Evolutionary conservation across 1,284 basidiomycete genomes (phyloP).

Genomic region (Leccinum pachyderme): DNA sequence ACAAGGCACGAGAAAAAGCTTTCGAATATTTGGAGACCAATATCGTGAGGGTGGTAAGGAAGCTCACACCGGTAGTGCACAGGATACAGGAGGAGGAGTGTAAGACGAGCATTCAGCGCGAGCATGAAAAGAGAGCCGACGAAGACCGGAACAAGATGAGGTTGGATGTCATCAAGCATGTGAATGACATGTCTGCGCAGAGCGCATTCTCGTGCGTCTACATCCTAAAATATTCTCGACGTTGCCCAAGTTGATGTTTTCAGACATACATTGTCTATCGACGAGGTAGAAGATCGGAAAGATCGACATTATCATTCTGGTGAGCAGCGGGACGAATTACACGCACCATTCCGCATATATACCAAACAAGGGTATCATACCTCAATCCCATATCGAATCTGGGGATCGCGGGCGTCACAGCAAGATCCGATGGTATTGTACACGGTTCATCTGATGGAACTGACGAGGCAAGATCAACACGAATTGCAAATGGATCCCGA

Average conservation of each 20-base stretch:
- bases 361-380: background rate
- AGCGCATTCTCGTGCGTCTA: conserved; percentile 16
- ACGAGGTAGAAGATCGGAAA: background rate
- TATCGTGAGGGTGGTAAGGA: conserved; percentile 5
- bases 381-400: conserved; percentile 14
- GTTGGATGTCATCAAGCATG: conserved; percentile 22
- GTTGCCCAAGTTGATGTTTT: background rate
- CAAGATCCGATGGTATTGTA: conserved; percentile 33
- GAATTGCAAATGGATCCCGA: conserved; percentile 38
- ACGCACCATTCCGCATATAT: background rate
- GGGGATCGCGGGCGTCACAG: conserved; percentile 13
- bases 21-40: conserved; percentile 1
- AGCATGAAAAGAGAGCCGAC: conserved; percentile 7
- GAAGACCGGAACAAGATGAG: conserved; percentile 17
- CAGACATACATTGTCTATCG: conserved; percentile 22
- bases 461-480: conserved; percentile 44
- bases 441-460: conserved; percentile 37
- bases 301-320: background rate
- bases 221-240: background rate
- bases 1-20: conserved; percentile 5
- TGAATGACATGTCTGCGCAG: conserved; percentile 21
- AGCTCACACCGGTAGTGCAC: conserved; percentile 4
- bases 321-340: background rate
- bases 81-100: conserved; percentile 7
- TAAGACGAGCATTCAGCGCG: background rate